A percentile compares a stretch with the other conserved stretches of the same genome.
Conservation (phyloP, 2,329 filamentous ascomycete genomes). For the Penicillium psychrosexuale region DNA sequence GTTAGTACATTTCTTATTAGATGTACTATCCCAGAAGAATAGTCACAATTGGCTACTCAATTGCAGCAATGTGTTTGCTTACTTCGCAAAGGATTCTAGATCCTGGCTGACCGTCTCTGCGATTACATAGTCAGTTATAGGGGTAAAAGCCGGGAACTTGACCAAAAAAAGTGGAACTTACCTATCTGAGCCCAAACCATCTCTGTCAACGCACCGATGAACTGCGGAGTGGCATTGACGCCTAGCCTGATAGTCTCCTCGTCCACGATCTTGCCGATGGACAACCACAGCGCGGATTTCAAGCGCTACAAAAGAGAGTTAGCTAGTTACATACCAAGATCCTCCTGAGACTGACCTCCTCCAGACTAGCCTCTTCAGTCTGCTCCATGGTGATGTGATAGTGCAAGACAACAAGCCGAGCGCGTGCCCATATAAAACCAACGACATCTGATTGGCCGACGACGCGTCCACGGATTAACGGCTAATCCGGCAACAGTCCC, state of each 20-base stretch:
- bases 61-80: conserved; percentile 15
- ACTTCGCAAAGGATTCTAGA: conserved; percentile 62
- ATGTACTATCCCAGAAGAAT: background rate
- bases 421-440: conserved; percentile 12
- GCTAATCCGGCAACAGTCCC: conserved; percentile 11
- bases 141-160: background rate
- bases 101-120: conserved; percentile 57
- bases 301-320: conserved; percentile 56
- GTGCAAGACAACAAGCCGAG: background rate
- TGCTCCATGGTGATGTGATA: conserved; percentile 23
- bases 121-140: conserved; percentile 7
- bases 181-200: conserved; percentile 85
- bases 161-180: conserved; percentile 39
- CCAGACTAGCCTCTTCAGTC: conserved; percentile 30
- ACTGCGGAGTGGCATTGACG: conserved; percentile 86
- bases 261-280: conserved; percentile 83
- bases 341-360: conserved; percentile 29
- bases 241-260: conserved; percentile 70
- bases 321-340: background rate
- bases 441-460: conserved; percentile 19
- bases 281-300: conserved; percentile 81
- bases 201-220: conserved; percentile 80
- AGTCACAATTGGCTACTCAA: background rate
- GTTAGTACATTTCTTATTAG: conserved; percentile 9
- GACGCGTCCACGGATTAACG: conserved; percentile 20